Conservation (phyloP, 768 basidiomycete species). For the Kwoniella bestiolae region DNA sequence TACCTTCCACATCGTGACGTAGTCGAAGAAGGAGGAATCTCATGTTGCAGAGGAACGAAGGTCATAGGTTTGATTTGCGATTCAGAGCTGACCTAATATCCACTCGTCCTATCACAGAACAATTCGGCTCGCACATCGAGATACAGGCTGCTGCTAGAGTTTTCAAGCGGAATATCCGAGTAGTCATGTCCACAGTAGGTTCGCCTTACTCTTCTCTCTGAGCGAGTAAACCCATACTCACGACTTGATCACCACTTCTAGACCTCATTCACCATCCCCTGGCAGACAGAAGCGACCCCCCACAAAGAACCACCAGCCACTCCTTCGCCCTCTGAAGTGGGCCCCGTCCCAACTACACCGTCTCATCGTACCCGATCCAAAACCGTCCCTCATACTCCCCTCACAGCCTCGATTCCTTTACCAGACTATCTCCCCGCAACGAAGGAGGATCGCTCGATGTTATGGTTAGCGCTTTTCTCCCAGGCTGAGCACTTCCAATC, state of each 20-base stretch:
- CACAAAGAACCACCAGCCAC: conserved; percentile 22
- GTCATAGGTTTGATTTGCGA: too few species aligned
- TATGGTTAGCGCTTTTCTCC: conserved; percentile 51
- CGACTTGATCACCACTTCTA: conserved; percentile 4
- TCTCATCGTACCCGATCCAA: conserved; percentile 12
- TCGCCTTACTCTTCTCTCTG: neutral
- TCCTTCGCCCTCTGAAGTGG: conserved; percentile 29
- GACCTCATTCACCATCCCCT: conserved; percentile 50
- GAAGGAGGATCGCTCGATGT: conserved; percentile 40
- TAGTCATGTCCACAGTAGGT: conserved; percentile 49
- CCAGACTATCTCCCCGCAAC: conserved; percentile 36
- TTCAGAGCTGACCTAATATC: neutral
- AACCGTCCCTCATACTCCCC: neutral
- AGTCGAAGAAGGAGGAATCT: neutral
- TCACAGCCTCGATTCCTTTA: conserved; percentile 18
- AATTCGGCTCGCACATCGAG: conserved; percentile 48
- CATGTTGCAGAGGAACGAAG: neutral
- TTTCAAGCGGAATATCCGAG: conserved; percentile 41
- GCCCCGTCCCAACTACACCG: conserved; percentile 6
- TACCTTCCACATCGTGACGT: neutral
- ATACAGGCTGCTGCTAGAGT: conserved; percentile 45
- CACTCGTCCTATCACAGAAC: conserved; percentile 19
- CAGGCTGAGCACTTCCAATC: conserved; percentile 49
- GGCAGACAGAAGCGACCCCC: conserved; percentile 27
- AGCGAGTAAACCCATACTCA: neutral